Evolutionary conservation across 2,329 filamentous ascomycete genomes (phyloP).

Genomic region (Corynespora cassiicola): DNA sequence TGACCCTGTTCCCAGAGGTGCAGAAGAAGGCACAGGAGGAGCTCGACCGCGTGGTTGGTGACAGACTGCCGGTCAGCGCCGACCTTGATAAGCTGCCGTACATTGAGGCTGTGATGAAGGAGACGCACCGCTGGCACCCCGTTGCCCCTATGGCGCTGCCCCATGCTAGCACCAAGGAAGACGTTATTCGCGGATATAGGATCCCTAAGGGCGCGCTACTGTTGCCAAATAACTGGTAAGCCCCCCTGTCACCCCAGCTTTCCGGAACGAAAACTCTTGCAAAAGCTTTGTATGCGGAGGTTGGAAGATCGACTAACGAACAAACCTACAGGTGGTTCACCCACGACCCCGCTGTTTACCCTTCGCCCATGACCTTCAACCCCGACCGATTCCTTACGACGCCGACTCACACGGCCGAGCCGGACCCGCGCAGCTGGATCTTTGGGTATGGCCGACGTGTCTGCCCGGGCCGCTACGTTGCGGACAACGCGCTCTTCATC

Average conservation of each 20-base stretch:
- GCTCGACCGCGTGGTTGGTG: slow-evolving; percentile 58
- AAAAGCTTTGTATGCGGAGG: too few relatives aligned
- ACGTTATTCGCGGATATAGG: slow-evolving; percentile 46
- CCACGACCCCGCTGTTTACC: slow-evolving; percentile 49
- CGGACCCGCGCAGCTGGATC: slow-evolving; percentile 43
- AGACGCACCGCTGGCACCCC: slow-evolving; percentile 54
- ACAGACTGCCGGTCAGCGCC: slow-evolving; percentile 54
- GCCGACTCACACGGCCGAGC: slow-evolving; percentile 41
- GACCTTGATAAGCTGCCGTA: slow-evolving; percentile 54
- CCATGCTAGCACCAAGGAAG: slow-evolving; percentile 38
- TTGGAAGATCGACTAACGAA: slow-evolving; percentile 17
- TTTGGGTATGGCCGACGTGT: slow-evolving; percentile 54
- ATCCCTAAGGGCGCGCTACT: slow-evolving; percentile 52
- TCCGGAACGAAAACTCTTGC: background rate
- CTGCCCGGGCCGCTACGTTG: slow-evolving; percentile 51
- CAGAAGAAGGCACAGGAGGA: slow-evolving; percentile 56
- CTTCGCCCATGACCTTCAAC: slow-evolving; percentile 49
- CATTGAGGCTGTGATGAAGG: slow-evolving; percentile 40
- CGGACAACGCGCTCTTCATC: slow-evolving; percentile 50
- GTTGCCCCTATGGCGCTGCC: slow-evolving; percentile 40
- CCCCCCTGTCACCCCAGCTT: background rate
- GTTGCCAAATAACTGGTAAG: slow-evolving; percentile 48
- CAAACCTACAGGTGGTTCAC: slow-evolving; percentile 49
- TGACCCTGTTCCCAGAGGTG: slow-evolving; percentile 56
- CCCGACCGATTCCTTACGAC: slow-evolving; percentile 52